These are phyloP conservation scores for Pilatotrama ljubarskyi DNA, from an alignment of 768 basidiomycete species.

Conservation along the genomic window DNA sequence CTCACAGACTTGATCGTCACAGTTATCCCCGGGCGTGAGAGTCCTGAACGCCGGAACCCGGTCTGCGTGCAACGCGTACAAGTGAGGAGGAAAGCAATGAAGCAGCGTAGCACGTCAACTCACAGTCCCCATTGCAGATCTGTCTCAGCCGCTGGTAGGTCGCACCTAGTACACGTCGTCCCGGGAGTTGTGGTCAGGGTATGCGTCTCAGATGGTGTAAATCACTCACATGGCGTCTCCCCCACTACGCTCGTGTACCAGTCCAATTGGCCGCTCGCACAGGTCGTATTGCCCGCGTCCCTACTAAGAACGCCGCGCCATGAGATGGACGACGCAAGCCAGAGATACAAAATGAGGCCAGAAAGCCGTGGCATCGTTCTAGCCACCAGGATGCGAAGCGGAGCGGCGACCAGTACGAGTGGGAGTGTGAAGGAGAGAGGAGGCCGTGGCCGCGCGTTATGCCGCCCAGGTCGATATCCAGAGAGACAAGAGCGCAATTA, in stretches of 20 bases:
- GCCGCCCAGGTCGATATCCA: not conserved
- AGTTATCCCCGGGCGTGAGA: conserved; percentile 21
- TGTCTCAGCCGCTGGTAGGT: conserved; percentile 20
- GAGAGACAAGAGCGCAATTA: too few species aligned
- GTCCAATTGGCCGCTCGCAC: conserved; percentile 16
- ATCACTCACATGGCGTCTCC: conserved; percentile 19
- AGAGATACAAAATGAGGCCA: not conserved
- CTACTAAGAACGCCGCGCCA: not conserved
- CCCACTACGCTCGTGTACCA: conserved; percentile 24
- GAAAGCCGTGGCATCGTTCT: not conserved
- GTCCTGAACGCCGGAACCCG: conserved; percentile 7
- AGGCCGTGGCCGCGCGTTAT: not conserved
- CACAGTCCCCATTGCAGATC: conserved; percentile 21
- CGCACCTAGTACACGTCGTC: conserved; percentile 2
- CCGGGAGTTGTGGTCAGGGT: not conserved
- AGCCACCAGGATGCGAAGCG: not conserved
- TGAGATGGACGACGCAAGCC: not conserved
- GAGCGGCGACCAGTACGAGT: not conserved
- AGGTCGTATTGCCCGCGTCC: conserved; percentile 18
- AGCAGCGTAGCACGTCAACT: not conserved
- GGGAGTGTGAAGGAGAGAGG: not conserved
- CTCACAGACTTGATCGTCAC: conserved; percentile 22
- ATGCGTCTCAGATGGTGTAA: not conserved
- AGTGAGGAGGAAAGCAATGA: not conserved
- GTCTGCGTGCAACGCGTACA: not conserved